Conservation (phyloP, 305 asterid species). For the Fraxinus angustifolia region DNA sequence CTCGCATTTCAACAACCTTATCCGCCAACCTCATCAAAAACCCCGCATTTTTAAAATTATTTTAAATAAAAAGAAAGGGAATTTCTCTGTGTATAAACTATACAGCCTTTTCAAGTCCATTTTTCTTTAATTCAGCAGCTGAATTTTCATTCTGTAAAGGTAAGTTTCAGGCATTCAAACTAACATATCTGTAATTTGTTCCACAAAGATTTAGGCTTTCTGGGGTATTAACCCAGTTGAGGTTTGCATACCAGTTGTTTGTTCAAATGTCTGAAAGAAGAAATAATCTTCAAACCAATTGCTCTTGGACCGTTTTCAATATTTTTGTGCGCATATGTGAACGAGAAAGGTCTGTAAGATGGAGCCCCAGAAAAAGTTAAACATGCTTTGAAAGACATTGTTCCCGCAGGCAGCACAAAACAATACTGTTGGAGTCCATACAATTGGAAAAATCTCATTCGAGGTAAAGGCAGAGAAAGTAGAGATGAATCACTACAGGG, state of each 20-base stretch:
- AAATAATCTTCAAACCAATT: not conserved
- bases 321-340: not conserved
- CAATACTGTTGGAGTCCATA: constrained; percentile 49
- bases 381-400: constrained; percentile 39
- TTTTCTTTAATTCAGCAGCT: not conserved
- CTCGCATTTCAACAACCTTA: not conserved
- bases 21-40: not conserved
- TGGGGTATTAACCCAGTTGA: not conserved
- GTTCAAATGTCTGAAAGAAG: not conserved
- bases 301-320: not conserved
- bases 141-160: not conserved
- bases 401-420: constrained; percentile 51
- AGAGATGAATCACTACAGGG: too few species aligned
- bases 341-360: not conserved
- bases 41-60: not conserved
- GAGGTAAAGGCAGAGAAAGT: too few species aligned
- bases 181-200: not conserved
- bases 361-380: constrained; percentile 24
- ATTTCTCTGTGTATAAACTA: not conserved
- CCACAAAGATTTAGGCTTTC: not conserved
- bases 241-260: constrained; percentile 6
- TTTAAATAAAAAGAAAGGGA: not conserved
- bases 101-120: not conserved
- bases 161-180: not conserved
- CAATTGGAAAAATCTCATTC: too few species aligned